Percentiles rank a stretch among this genome's conserved stretches.
Conservation (phyloP, 805 yeast species). For the Lachancea mirantina region DNA sequence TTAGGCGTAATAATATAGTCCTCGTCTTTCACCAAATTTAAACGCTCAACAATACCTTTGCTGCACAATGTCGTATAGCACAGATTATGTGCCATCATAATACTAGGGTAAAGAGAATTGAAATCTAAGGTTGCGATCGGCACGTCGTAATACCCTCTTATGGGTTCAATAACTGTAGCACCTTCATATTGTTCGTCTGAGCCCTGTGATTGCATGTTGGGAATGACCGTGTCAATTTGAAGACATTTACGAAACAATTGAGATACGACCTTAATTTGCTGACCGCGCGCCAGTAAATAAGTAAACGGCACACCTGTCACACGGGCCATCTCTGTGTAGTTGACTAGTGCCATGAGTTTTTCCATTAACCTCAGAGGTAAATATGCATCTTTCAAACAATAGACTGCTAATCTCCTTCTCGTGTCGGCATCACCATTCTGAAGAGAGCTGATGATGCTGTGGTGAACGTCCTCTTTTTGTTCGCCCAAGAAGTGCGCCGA, state of each 20-base stretch:
- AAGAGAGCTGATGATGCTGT: conserved; percentile 88
- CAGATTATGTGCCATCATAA: conserved; percentile 97
- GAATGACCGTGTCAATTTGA: conserved; percentile 78
- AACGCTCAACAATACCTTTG: conserved; percentile 57
- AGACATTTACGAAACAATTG: conserved; percentile 91
- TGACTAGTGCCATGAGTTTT: conserved; percentile 91
- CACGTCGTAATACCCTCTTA: conserved; percentile 89
- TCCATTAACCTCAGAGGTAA: conserved; percentile 82
- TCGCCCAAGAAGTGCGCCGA: conserved; percentile 90
- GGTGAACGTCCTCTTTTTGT: conserved; percentile 97
- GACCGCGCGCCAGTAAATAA: conserved; percentile 83
- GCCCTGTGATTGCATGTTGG: conserved; percentile 75
- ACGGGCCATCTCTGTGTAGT: conserved; percentile 98
- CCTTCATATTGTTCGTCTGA: conserved; percentile 94
- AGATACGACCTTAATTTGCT: conserved; percentile 94
- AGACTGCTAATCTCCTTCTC: conserved; percentile 90
- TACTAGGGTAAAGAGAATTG: conserved; percentile 94
- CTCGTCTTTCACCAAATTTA: conserved; percentile 54
- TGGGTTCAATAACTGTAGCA: conserved; percentile 97
- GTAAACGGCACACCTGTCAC: conserved; percentile 98
- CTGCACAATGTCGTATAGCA: conserved; percentile 88
- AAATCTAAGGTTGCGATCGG: conserved; percentile 98
- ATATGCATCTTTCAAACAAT: conserved; percentile 94
- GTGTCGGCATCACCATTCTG: conserved; percentile 92
- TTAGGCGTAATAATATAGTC: conserved; percentile 88